phyloP scores from a whole-genome alignment of 1,284 basidiomycete species.

The Xanthoconium separans region DNA sequence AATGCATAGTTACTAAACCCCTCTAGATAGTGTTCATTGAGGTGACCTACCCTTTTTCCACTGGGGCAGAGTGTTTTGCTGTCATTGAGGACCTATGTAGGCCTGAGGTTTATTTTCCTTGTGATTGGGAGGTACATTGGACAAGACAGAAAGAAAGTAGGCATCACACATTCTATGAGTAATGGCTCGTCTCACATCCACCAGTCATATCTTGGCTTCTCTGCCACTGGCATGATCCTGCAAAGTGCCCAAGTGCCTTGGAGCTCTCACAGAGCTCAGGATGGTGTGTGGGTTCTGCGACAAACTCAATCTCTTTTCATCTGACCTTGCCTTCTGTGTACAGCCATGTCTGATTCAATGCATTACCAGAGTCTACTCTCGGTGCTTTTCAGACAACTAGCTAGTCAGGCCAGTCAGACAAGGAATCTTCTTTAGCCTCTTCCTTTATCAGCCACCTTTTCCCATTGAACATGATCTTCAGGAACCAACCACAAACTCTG shows the following conservation, averaged over 20 bases:
- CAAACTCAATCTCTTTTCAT: neutral
- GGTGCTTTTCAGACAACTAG: conserved; percentile 68
- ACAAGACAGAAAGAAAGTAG: conserved; percentile 66
- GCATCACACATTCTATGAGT: conserved; percentile 27
- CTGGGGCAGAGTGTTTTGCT: conserved; percentile 82
- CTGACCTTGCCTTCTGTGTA: neutral
- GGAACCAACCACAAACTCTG: no score
- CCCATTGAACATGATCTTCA: no score
- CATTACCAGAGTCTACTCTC: conserved; percentile 71
- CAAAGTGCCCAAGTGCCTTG: conserved; percentile 77
- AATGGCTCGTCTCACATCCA: conserved; percentile 4
- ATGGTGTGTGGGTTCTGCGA: conserved; percentile 61
- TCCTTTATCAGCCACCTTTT: no score
- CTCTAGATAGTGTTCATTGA: conserved; percentile 92
- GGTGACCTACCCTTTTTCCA: conserved; percentile 91
- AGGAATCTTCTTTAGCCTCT: conserved; percentile 82
- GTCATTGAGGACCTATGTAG: conserved; percentile 80
- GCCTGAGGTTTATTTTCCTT: conserved; percentile 73
- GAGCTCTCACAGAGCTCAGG: conserved; percentile 80
- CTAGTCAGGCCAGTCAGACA: conserved; percentile 48
- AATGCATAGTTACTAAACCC: neutral
- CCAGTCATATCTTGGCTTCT: conserved; percentile 81
- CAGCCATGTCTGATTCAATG: conserved; percentile 72
- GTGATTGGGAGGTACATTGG: conserved; percentile 67
- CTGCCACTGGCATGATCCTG: conserved; percentile 82